Conservation (phyloP, 1,284 basidiomycete genomes). For the Lignosus rhinocerotis region DNA sequence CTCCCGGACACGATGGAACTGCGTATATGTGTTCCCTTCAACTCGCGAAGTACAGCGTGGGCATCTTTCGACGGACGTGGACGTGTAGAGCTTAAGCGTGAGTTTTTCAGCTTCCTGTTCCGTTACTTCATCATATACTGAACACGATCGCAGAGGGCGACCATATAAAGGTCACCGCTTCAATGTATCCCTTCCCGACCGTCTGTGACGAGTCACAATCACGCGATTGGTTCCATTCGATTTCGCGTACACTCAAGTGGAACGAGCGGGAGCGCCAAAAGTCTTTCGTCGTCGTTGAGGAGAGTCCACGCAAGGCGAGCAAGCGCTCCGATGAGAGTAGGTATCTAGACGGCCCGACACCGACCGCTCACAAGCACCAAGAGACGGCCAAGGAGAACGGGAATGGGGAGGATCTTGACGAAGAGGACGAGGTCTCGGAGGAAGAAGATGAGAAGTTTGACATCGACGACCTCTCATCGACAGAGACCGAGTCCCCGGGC, state of each 20-base stretch:
- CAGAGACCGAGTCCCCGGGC: conserved; percentile 35
- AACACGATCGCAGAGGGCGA: conserved; percentile 78
- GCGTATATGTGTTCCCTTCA: conserved; percentile 97
- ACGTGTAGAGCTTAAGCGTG: conserved; percentile 92
- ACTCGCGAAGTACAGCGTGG: conserved; percentile 98
- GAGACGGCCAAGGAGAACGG: background rate
- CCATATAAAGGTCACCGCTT: conserved; percentile 98
- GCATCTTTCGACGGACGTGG: conserved; percentile 98
- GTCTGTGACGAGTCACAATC: conserved; percentile 97
- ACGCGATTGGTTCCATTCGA: conserved; percentile 98
- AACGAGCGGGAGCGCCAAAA: conserved; percentile 97
- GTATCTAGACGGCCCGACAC: conserved; percentile 5
- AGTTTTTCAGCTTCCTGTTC: conserved; percentile 35
- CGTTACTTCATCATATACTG: background rate
- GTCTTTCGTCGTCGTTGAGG: conserved; percentile 96
- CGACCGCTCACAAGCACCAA: conserved; percentile 12
- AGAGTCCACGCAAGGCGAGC: conserved; percentile 53
- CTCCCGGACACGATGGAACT: conserved; percentile 99
- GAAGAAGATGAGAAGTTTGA: conserved; percentile 82
- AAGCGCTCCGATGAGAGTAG: conserved; percentile 7
- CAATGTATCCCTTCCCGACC: conserved; percentile 98
- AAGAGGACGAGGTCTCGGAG: conserved; percentile 50
- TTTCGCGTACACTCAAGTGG: conserved; percentile 95
- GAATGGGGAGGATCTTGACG: conserved; percentile 24
- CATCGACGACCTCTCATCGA: conserved; percentile 81